Evolutionary conservation across 768 basidiomycete species (phyloP).

Genomic region (Pulveroboletus sp.): DNA sequence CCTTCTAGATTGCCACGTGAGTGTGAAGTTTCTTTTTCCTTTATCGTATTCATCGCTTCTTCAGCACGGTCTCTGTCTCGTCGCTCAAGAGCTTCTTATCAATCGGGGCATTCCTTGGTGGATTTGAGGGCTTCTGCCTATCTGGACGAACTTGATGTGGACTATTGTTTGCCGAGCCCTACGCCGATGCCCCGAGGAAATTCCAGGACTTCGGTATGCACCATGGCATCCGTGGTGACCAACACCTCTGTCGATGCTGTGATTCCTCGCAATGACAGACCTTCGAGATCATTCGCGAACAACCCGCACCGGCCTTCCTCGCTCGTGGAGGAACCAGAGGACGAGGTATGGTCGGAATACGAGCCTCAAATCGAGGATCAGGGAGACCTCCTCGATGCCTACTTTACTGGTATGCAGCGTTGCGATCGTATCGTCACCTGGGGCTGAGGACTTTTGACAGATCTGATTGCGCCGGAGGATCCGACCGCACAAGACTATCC

Average conservation of each 20-base stretch:
- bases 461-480: conserved; percentile 20
- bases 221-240: conserved; percentile 55
- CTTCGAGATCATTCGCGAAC: conserved; percentile 9
- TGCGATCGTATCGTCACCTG: not conserved
- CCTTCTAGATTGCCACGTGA: conserved; percentile 8
- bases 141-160: conserved; percentile 30
- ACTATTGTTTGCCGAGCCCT: conserved; percentile 25
- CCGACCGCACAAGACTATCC: conserved; percentile 11
- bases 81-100: conserved; percentile 28
- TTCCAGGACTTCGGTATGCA: conserved; percentile 44
- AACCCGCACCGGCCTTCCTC: conserved; percentile 13
- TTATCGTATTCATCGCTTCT: not conserved
- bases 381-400: conserved; percentile 41
- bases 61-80: conserved; percentile 18
- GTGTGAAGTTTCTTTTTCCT: not conserved
- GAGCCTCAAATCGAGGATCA: conserved; percentile 23
- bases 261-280: conserved; percentile 37
- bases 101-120: conserved; percentile 30
- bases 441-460: conserved; percentile 17
- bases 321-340: conserved; percentile 15
- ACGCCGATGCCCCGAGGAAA: conserved; percentile 13
- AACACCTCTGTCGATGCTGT: conserved; percentile 57
- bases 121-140: conserved; percentile 22
- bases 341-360: conserved; percentile 23
- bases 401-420: conserved; percentile 35